Percentiles rank a stretch among this genome's conserved stretches.
Evolutionary conservation across 225 moss, liverwort and hornwort species (phyloP).

Genomic region (Polytrichum commune): DNA sequence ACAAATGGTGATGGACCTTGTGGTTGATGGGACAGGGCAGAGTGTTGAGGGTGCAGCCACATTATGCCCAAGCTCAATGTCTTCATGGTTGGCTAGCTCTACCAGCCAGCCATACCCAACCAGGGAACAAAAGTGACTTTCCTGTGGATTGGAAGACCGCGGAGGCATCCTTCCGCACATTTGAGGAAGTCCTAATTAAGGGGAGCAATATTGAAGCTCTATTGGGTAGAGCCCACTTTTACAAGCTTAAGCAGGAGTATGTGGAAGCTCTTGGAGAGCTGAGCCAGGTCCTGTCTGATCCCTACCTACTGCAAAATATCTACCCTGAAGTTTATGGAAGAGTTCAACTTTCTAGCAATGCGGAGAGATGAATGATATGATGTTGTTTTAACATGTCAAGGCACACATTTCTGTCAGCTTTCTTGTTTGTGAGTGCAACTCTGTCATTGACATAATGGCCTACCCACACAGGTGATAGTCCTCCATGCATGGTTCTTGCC

Average conservation of each 20-base stretch:
- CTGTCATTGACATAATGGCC: too few species aligned
- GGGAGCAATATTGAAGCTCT: conserved; percentile 66
- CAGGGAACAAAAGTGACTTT: conserved; percentile 5
- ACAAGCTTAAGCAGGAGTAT: conserved; percentile 60
- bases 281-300: conserved; percentile 49
- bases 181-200: conserved; percentile 57
- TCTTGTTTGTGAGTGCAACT: too few species aligned
- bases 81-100: conserved; percentile 67
- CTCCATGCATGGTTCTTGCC: conserved; percentile 75
- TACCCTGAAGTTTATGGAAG: too few species aligned
- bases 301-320: too few species aligned
- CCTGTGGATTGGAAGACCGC: conserved; percentile 38
- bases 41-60: conserved; percentile 80
- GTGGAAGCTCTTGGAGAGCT: conserved; percentile 58
- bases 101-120: conserved; percentile 28
- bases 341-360: too few species aligned
- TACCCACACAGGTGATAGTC: conserved; percentile 48
- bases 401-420: too few species aligned
- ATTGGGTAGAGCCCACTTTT: conserved; percentile 66
- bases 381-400: too few species aligned
- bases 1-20: neutral
- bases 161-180: conserved; percentile 37
- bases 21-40: conserved; percentile 37
- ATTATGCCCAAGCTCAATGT: conserved; percentile 66
- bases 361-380: too few species aligned